Percentiles rank a stretch among this genome's conserved stretches.
These are phyloP conservation scores for Medicago arabica DNA, from an alignment of 306 rosid species.

Conservation along the genomic window DNA sequence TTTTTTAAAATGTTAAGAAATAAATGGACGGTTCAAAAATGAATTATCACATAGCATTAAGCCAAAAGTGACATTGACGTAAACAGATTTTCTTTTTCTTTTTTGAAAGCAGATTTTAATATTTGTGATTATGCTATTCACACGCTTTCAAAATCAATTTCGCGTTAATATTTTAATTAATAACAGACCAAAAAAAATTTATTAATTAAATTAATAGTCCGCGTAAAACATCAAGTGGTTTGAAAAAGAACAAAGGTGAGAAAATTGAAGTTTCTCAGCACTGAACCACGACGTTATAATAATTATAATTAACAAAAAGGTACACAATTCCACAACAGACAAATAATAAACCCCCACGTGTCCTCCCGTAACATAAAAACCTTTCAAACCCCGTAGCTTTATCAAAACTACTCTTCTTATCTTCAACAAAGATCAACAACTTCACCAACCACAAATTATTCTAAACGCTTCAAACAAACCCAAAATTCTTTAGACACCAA, in stretches of 20 bases:
- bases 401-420: slow-evolving; percentile 11
- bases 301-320: not conserved
- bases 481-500: not conserved
- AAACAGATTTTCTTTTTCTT: no score
- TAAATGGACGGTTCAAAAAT: no score
- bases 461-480: slow-evolving; percentile 31
- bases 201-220: not conserved
- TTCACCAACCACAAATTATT: not conserved
- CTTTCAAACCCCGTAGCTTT: not conserved
- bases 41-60: no score
- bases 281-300: not conserved
- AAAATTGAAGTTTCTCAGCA: slow-evolving; percentile 36
- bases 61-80: no score
- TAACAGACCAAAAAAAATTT: no score
- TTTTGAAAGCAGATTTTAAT: no score
- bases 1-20: no score
- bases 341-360: slow-evolving; percentile 37
- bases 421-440: slow-evolving; percentile 15
- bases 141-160: no score
- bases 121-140: no score
- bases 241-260: not conserved
- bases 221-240: not conserved
- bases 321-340: slow-evolving; percentile 21
- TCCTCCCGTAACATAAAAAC: not conserved
- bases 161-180: no score